Base-by-base conservation (phyloP, 164 flowering plant genomes). In the Euptelea pleiosperma region DNA sequence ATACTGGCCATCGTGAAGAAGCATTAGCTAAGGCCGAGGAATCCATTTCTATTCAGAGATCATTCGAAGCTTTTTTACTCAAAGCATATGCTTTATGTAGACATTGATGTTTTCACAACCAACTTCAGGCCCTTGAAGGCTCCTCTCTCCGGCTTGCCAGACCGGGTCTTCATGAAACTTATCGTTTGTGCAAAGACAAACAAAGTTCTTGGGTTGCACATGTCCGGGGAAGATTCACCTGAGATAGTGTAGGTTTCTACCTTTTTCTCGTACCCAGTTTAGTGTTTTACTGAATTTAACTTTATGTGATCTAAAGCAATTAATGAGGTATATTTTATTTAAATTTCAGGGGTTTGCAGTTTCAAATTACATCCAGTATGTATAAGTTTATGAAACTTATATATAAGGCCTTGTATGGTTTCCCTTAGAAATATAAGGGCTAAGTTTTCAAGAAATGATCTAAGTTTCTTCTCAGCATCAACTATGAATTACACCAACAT, bases 161-260 rank as follows among this genome's bases (percentile, higher is more conserved):
- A 89, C 55, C 83, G 93, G 10, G 77, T 79, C 29, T 87, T 87
- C 45, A 85, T 94, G 99, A 94, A 94, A 77, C 85, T 94, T 45
- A 68, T 94, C 60, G 96, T 87, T 40, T 86, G 89, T 68, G 91
- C 95, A 33, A 93, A 82, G 62, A 85, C 95, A 5, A 68, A 81
- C 56, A 82, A 77, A 77, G 95, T 93, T 71, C 10, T 88, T 19
- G 97, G 97, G 24, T 67, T 90, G 70, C 96, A 86, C 67, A 83
- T 90, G 87, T 93, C 97, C 58, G 99, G 97, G 56, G 97, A 93
- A 28, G 96, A 86, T 80, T 68, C 95, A 52, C 78, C 97, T 35
- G 96, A 91, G 77, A 85, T 83, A 48, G 78, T 79, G 37, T 96
- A 93, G 97, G 97, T 89, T 67, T 33, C n/a, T 66, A 16, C 51